Conservation (phyloP, 805 yeast species). For the Saccharomyces paradoxus region DNA sequence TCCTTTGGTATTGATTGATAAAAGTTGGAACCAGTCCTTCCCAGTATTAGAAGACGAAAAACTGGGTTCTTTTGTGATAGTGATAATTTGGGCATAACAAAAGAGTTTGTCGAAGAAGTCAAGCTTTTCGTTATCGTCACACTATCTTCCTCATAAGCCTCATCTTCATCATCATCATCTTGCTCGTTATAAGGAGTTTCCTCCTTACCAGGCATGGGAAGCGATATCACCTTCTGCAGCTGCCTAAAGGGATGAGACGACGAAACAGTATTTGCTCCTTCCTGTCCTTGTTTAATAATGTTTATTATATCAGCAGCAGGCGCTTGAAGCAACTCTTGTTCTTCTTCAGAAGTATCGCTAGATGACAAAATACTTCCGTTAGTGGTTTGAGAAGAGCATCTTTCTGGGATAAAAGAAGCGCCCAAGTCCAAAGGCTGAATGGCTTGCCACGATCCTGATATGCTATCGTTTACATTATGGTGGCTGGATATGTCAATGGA, state of each 20-base stretch:
- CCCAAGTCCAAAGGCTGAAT: constrained; percentile 13
- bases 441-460: constrained; percentile 28
- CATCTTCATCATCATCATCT: constrained; percentile 3
- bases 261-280: not conserved
- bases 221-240: not conserved
- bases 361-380: constrained; percentile 20
- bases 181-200: not conserved
- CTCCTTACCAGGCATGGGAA: not conserved
- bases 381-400: constrained; percentile 15
- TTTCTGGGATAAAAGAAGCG: constrained; percentile 8
- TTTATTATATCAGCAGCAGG: constrained; percentile 2
- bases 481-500: not conserved
- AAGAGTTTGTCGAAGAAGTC: constrained; percentile 25
- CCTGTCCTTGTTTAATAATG: constrained; percentile 4
- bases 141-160: constrained; percentile 12
- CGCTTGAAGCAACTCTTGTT: constrained; percentile 9
- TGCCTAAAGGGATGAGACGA: not conserved
- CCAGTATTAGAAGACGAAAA: constrained; percentile 21
- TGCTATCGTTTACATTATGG: constrained; percentile 6
- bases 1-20: constrained; percentile 19
- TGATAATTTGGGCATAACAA: constrained; percentile 29
- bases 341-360: constrained; percentile 30
- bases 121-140: constrained; percentile 20
- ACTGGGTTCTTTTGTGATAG: constrained; percentile 14
- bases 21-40: constrained; percentile 21